A percentile compares a stretch with the other conserved stretches of the same genome.
phyloP scores from a whole-genome alignment of 192 early-diverging fungal genomes.

The Coemansia sp. region DNA sequence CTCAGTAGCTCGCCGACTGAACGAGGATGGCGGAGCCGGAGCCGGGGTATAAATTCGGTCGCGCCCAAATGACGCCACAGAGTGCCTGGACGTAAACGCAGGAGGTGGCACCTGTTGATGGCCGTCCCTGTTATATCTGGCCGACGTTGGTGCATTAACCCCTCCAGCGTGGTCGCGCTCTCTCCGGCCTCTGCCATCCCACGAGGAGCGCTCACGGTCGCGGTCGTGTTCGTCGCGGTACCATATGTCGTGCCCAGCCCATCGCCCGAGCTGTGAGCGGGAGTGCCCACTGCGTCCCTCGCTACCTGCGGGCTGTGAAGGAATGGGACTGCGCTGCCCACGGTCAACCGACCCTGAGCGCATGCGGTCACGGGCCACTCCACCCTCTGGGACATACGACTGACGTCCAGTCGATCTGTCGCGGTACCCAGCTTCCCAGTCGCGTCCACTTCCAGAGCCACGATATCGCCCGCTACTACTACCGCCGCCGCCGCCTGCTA shows the following conservation, averaged over 20 bases:
- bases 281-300: slow-evolving; percentile 12
- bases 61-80: slow-evolving; percentile 11
- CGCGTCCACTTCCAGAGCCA: slow-evolving; percentile 12
- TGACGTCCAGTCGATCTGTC: slow-evolving; percentile 18
- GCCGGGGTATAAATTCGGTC: slow-evolving; percentile 10
- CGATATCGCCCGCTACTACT: slow-evolving; percentile 4
- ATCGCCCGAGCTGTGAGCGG: slow-evolving; percentile 16
- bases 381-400: slow-evolving; percentile 11
- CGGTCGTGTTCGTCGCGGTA: slow-evolving; percentile 17
- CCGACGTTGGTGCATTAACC: neutral
- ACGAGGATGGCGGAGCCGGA: slow-evolving; percentile 13
- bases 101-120: slow-evolving; percentile 20
- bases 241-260: slow-evolving; percentile 21
- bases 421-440: slow-evolving; percentile 22
- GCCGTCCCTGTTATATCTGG: slow-evolving; percentile 17
- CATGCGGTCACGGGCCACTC: slow-evolving; percentile 20
- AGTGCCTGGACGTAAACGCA: slow-evolving; percentile 19
- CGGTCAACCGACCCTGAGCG: slow-evolving; percentile 22
- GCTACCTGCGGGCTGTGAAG: neutral
- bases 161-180: slow-evolving; percentile 18
- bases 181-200: slow-evolving; percentile 14
- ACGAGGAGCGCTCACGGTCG: slow-evolving; percentile 13
- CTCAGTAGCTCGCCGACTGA: slow-evolving; percentile 29
- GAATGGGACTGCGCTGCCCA: slow-evolving; percentile 4
- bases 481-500: neutral